Conservation (phyloP, 2,329 filamentous ascomycete species). For the Fusarium avenaceum region DNA sequence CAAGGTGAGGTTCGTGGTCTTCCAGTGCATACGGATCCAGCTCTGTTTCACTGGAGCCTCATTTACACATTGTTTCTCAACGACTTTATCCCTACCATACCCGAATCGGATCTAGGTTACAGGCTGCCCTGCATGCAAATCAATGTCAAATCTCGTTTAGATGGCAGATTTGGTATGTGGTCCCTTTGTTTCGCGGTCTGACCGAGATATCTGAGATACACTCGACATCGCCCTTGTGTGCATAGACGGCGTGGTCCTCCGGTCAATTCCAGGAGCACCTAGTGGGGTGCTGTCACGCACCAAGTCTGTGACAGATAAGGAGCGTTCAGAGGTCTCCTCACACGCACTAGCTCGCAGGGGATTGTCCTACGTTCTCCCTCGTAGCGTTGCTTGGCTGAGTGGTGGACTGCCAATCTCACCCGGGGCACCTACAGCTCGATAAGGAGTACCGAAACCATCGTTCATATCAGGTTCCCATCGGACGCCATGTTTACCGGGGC, state of each 20-base stretch:
- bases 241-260: slow-evolving; percentile 17
- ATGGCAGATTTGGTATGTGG: not conserved
- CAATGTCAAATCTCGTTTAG: not conserved
- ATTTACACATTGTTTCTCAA: not conserved
- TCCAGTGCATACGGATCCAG: not conserved
- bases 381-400: slow-evolving; percentile 58
- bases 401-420: slow-evolving; percentile 79
- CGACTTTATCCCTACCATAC: too few relatives aligned
- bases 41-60: slow-evolving; percentile 1
- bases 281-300: slow-evolving; percentile 34
- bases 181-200: not conserved
- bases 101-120: too few relatives aligned
- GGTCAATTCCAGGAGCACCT: slow-evolving; percentile 13
- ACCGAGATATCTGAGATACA: slow-evolving; percentile 3
- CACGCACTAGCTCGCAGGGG: slow-evolving; percentile 23
- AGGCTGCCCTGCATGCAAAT: too few relatives aligned
- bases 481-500: slow-evolving; percentile 58
- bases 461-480: slow-evolving; percentile 69
- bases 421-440: slow-evolving; percentile 67
- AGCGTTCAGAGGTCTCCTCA: slow-evolving; percentile 16
- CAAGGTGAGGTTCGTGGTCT: not conserved
- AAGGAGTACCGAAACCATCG: slow-evolving; percentile 57
- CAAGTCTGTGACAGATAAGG: slow-evolving; percentile 26
- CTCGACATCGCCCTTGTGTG: slow-evolving; percentile 9
- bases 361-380: slow-evolving; percentile 53